Conservation (phyloP, 345 rosid genomes). For the Erucastrum elatum region DNA sequence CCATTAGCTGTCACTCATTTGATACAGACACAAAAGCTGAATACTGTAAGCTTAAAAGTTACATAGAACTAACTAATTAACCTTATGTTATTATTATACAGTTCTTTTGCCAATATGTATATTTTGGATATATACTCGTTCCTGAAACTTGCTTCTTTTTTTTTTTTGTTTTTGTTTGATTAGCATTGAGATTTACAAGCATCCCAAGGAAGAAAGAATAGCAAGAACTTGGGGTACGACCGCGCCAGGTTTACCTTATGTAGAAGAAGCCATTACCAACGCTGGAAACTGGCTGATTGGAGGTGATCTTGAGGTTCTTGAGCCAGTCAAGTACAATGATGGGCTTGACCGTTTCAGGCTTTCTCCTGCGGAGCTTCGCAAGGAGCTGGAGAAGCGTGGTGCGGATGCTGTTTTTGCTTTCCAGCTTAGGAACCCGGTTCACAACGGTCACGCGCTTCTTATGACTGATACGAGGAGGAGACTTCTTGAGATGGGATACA, state of each 20-base stretch:
- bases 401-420: slow-evolving; percentile 99
- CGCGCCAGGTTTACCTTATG: slow-evolving; percentile 91
- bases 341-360: slow-evolving; percentile 88
- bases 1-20: background rate
- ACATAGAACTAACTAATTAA: background rate
- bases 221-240: slow-evolving; percentile 99
- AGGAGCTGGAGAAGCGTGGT: slow-evolving; percentile 74
- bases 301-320: slow-evolving; percentile 90
- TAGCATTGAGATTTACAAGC: slow-evolving; percentile 96
- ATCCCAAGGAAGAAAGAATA: slow-evolving; percentile 92
- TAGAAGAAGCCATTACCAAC: slow-evolving; percentile 64
- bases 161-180: slow-evolving; percentile 2
- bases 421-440: slow-evolving; percentile 98
- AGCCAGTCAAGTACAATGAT: slow-evolving; percentile 81
- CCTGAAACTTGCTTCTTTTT: background rate
- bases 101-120: background rate
- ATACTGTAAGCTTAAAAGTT: background rate
- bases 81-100: background rate
- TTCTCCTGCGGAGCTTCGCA: slow-evolving; percentile 80
- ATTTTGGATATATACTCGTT: background rate
- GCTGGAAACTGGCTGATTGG: slow-evolving; percentile 96
- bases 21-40: background rate
- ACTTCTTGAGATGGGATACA: slow-evolving; percentile 94
- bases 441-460: slow-evolving; percentile 93
- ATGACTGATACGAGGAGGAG: slow-evolving; percentile 94